Base-by-base conservation (phyloP, 2,329 filamentous ascomycete genomes). In the Sclerotinia sclerotiorum region DNA sequence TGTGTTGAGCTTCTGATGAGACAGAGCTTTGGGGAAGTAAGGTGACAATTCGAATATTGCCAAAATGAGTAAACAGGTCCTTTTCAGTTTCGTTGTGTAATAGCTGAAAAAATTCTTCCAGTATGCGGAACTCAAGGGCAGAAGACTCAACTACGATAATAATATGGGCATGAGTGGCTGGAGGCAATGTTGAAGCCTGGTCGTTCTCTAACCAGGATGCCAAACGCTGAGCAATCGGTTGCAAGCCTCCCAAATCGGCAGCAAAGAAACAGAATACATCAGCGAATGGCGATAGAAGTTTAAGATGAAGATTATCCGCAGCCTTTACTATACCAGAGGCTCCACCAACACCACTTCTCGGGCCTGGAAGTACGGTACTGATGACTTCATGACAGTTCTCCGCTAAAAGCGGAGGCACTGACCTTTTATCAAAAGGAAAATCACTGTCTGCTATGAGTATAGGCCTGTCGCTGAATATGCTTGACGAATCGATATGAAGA, bases 221-320 rank as follows among this genome's bases (percentile, higher is more conserved):
- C 27, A 77, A 58, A 51, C 69, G 68, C 61, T 58, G 66, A 29
- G 71, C 70, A 35, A 76, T 72, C 58, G 69, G 65, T 65, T 70
- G 68, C 56, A 77, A 72, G 42, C 71, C 72, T 65, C 74, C 71
- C 49, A 77, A 32, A 68, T 77, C 69, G 64, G 67, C 65, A 56
- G 70, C 67, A 71, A 77, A 77, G 70, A 77, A 75, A 68, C 69
- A 77, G 64, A 76, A 74, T 44, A 76, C 68, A 66, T 76, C 69
- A 58, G 69, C 64, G 69, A 76, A 76, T 55, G 72, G 70, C 44
- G 54, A 69, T 35, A 77, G 68, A 49, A 75, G 60, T 44, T 72
- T 66, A 66, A 68, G 63, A 68, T 74, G 75, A 57, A 75, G 70
- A 52, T 56, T 66, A 68, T 72, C 58, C 19, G 55, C 57, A 56